phyloP scores from a whole-genome alignment of 2,329 filamentous ascomycete genomes.

The Diaporthe sp. region DNA sequence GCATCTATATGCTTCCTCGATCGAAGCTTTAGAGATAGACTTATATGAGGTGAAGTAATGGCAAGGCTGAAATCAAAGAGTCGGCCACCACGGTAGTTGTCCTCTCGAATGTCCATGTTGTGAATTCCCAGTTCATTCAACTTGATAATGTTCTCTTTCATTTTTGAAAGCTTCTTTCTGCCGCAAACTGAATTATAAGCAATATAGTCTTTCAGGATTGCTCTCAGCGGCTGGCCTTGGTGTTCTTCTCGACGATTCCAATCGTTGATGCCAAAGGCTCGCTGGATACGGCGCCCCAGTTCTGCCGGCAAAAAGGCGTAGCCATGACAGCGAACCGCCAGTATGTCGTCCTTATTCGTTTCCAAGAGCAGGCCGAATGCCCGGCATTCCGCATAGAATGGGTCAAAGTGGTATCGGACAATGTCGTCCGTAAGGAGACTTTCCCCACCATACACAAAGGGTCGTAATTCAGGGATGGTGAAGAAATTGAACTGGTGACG shows the following conservation, averaged over 20 bases:
- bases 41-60: neutral
- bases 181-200: neutral
- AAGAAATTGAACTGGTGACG: neutral
- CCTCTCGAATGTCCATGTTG: neutral
- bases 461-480: neutral
- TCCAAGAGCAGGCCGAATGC: neutral
- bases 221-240: neutral
- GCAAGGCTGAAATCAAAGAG: conserved; percentile 1
- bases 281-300: neutral
- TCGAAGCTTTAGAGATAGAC: neutral
- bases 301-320: neutral
- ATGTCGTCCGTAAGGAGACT: neutral
- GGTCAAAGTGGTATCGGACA: neutral
- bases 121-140: neutral
- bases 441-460: neutral
- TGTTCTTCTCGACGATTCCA: neutral
- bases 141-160: neutral
- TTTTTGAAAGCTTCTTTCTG: neutral
- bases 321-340: neutral
- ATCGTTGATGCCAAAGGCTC: neutral
- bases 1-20: neutral
- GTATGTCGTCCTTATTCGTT: neutral
- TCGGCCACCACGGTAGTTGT: neutral
- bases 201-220: neutral
- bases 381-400: neutral